These are phyloP conservation scores for Vitis cinerea DNA, from an alignment of 164 flowering plant genomes.

Conservation along the genomic window DNA sequence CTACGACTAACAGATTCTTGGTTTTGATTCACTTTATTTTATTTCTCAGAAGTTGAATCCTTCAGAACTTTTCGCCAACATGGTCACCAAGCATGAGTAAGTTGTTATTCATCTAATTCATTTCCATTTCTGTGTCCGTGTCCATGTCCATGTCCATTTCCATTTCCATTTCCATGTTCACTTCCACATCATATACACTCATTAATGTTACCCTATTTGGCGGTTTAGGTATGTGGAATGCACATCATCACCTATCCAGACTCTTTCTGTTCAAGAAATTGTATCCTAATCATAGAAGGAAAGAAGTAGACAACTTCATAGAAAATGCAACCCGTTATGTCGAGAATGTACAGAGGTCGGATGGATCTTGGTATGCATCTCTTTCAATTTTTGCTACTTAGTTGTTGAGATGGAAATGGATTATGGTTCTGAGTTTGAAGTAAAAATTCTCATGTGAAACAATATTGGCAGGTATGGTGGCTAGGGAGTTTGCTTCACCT, in stretches of 20 bases:
- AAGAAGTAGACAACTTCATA: slow-evolving; percentile 38
- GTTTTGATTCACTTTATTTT: not conserved
- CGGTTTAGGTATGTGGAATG: slow-evolving; percentile 27
- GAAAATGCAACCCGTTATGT: slow-evolving; percentile 29
- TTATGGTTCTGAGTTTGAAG: no score
- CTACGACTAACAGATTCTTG: not conserved
- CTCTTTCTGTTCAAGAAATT: slow-evolving; percentile 32
- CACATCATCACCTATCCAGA: slow-evolving; percentile 41
- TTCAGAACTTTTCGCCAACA: slow-evolving; percentile 33
- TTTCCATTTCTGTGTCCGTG: no score
- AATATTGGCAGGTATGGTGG: slow-evolving; percentile 40
- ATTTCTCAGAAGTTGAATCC: slow-evolving; percentile 34
- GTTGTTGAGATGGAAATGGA: no score
- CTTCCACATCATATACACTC: not conserved
- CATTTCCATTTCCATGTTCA: not conserved
- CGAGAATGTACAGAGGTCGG: slow-evolving; percentile 33
- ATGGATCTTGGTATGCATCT: slow-evolving; percentile 46
- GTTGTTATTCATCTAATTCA: not conserved
- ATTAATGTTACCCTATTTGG: no score
- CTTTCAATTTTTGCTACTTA: no score
- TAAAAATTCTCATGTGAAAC: not conserved
- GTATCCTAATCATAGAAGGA: slow-evolving; percentile 40
- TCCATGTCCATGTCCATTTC: no score
- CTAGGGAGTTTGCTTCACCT: slow-evolving; percentile 56
- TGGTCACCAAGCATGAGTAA: slow-evolving; percentile 34